A percentile compares a stretch with the other conserved stretches of the same genome.
phyloP scores from a whole-genome alignment of 2,329 filamentous ascomycete genomes.

The Myriosclerotinia duriaeana region DNA sequence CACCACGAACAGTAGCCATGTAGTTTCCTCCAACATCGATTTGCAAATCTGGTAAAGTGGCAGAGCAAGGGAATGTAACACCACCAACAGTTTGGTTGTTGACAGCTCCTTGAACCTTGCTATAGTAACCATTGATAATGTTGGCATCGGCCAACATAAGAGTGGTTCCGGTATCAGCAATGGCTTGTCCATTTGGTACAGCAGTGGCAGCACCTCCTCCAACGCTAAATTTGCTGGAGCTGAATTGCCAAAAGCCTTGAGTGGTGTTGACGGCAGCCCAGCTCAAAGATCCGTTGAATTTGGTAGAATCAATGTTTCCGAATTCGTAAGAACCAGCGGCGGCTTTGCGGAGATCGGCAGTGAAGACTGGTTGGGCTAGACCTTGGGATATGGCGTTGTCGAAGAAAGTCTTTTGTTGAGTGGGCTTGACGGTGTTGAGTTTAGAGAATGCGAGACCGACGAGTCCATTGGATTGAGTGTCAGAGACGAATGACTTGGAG shows the following conservation, averaged over 20 bases:
- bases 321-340: conserved; percentile 54
- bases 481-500: conserved; percentile 41
- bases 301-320: conserved; percentile 53
- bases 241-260: conserved; percentile 58
- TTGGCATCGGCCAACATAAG: conserved; percentile 43
- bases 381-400: conserved; percentile 37
- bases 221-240: conserved; percentile 50
- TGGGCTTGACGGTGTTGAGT: conserved; percentile 41
- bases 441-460: conserved; percentile 56
- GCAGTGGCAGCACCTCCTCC: conserved; percentile 53
- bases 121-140: conserved; percentile 46
- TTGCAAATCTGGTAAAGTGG: conserved; percentile 41
- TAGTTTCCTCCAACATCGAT: conserved; percentile 44
- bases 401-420: conserved; percentile 42
- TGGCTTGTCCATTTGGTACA: conserved; percentile 55
- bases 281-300: conserved; percentile 54
- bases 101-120: conserved; percentile 42
- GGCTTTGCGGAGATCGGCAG: conserved; percentile 52
- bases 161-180: conserved; percentile 48
- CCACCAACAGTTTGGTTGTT: conserved; percentile 42
- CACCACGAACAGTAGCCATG: conserved; percentile 48
- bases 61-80: conserved; percentile 43
- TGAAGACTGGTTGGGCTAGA: conserved; percentile 57
- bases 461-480: conserved; percentile 54
- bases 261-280: conserved; percentile 51